Percentiles rank a stretch among this genome's conserved stretches.
Conservation (phyloP, 306 rosid species). For the Boehmeria nivea region DNA sequence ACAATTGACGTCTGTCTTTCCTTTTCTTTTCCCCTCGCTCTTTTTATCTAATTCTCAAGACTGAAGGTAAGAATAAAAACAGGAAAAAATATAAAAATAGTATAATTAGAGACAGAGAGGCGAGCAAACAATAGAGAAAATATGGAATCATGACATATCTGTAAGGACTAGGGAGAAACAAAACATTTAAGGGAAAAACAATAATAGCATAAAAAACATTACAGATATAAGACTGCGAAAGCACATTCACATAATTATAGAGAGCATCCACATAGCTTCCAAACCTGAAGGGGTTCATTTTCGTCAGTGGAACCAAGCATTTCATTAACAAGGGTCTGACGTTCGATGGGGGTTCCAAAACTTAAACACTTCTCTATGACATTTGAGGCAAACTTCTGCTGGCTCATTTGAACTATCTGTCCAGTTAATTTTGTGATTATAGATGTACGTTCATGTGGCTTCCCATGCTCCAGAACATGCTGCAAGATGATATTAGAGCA, state of each 20-base stretch:
- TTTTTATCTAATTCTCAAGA: not conserved
- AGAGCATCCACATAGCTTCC: slow-evolving; percentile 7
- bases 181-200: not conserved
- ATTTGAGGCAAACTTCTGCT: slow-evolving; percentile 97
- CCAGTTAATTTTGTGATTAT: slow-evolving; percentile 81
- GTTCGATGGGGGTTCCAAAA: slow-evolving; percentile 72
- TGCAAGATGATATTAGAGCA: slow-evolving; percentile 17
- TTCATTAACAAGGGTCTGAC: slow-evolving; percentile 73
- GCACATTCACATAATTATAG: not conserved
- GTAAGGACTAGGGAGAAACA: not conserved
- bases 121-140: not conserved
- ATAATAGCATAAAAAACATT: not conserved
- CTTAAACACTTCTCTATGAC: slow-evolving; percentile 80
- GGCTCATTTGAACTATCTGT: slow-evolving; percentile 91
- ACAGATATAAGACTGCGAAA: not conserved
- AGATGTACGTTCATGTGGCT: slow-evolving; percentile 70
- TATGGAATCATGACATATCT: not conserved
- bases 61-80: not conserved
- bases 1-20: not conserved
- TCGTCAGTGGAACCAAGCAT: slow-evolving; percentile 95
- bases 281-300: slow-evolving; percentile 97
- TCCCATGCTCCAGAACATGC: slow-evolving; percentile 93
- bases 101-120: too few species aligned
- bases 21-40: not conserved
- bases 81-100: not conserved